Conservation (phyloP, 179 eudicot species). For the Nepenthes alata region DNA sequence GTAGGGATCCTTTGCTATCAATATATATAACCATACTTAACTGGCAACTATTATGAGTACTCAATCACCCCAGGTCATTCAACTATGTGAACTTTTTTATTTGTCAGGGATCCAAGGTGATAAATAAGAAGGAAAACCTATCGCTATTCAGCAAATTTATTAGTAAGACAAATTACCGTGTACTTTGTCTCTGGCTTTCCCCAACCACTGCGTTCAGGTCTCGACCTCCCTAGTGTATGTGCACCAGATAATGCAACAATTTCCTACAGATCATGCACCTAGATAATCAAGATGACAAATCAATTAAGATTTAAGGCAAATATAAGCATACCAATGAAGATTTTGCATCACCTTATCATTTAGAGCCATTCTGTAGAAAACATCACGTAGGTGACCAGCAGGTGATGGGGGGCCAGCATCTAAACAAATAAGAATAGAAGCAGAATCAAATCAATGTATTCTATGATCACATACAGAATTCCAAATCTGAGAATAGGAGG, state of each 20-base stretch:
- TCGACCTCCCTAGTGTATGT: constrained; percentile 88
- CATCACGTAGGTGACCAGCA: constrained; percentile 82
- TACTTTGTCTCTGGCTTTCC: constrained; percentile 95
- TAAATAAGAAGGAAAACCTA: too few relatives aligned
- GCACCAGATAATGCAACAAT: constrained; percentile 93
- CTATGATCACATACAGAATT: too few relatives aligned
- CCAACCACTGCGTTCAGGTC: constrained; percentile 99
- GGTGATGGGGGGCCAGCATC: constrained; percentile 99
- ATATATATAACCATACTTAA: too few relatives aligned
- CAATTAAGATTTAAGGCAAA: constrained; percentile 3
- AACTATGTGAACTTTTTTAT: too few relatives aligned
- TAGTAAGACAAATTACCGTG: constrained; percentile 41
- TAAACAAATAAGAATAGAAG: constrained; percentile 11
- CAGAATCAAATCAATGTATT: too few relatives aligned
- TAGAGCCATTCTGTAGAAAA: constrained; percentile 91
- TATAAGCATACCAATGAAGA: not conserved
- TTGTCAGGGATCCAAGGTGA: too few relatives aligned
- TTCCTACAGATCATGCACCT: constrained; percentile 43
- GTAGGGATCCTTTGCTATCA: too few relatives aligned
- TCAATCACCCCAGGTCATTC: too few relatives aligned
- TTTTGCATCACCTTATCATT: constrained; percentile 57
- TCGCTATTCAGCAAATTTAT: not conserved
- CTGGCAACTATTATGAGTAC: too few relatives aligned
- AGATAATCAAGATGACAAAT: constrained; percentile 9
- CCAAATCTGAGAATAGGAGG: too few relatives aligned